Base-by-base conservation (phyloP, 1,284 basidiomycete species). In the Cryptococcus sp. region DNA sequence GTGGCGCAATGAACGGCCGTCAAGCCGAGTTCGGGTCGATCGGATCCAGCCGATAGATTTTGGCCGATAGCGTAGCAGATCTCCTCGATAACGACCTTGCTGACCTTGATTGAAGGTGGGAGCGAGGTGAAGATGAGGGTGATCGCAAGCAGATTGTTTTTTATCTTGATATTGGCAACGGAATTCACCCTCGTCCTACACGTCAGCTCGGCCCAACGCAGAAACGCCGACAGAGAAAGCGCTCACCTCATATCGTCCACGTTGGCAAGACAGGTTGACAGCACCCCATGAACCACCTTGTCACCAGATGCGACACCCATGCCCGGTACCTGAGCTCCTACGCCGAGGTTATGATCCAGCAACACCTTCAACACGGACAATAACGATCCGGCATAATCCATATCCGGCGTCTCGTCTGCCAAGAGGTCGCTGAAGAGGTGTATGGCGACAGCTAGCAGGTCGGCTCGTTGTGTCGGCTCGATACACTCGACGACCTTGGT, bases 191-290 rank as follows among this genome's bases (percentile, higher is more conserved):
- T 82, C 9, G 86, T 83, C 48, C 90, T 92, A 59, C 18, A 37
- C 18, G 25, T 45, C 24, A 41, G 21, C 32, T 28, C 33, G 9
- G n/a, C 24, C n/a, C n/a, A n/a, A n/a, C n/a, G n/a, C n/a, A n/a
- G n/a, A n/a, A n/a, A n/a, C 10, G 22, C 39, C 11, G 10, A 72
- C 82, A 55, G n/a, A n/a, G n/a, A n/a, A n/a, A n/a, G n/a, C n/a
- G n/a, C n/a, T n/a, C 47, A 90, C 89, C 89, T 82, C 84, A 95
- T 89, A 55, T 87, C 89, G 59, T 97, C 91, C 21, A 97, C 79
- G 62, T 92, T 87, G 45, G 85, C 75, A 33, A 98, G 72, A 64
- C 88, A 91, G 1, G 85, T 80, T 0, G 89, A 92, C 10, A 97
- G 72, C 32, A 97, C 74, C 5, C 89, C 91, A 63, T 97, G 91